These are phyloP conservation scores for Aureobasidium sp. DNA, from an alignment of 2,329 filamentous ascomycete species.

Conservation along the genomic window DNA sequence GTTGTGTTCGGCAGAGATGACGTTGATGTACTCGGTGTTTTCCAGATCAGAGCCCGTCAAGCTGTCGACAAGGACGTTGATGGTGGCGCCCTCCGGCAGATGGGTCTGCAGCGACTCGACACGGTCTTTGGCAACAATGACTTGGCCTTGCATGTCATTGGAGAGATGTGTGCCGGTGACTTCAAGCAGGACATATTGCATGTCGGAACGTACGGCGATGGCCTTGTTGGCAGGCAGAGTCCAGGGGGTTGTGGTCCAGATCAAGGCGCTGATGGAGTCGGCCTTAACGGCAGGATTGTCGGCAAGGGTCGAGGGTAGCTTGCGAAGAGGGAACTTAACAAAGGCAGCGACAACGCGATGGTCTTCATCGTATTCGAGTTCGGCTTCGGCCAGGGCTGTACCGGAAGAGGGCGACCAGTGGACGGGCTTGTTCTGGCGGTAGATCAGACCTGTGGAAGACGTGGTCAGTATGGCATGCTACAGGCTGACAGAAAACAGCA, in stretches of 20 bases:
- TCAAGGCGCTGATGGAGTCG: slow-evolving; percentile 62
- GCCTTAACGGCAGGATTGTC: slow-evolving; percentile 29
- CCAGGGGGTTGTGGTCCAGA: slow-evolving; percentile 99
- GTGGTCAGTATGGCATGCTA: not conserved
- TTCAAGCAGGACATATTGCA: slow-evolving; percentile 64
- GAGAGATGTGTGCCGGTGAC: slow-evolving; percentile 28
- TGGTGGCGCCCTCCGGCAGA: slow-evolving; percentile 39
- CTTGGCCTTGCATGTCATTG: slow-evolving; percentile 40
- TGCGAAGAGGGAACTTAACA: slow-evolving; percentile 63
- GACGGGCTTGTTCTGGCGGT: slow-evolving; percentile 71
- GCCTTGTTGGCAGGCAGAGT: slow-evolving; percentile 88
- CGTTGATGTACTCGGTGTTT: slow-evolving; percentile 60
- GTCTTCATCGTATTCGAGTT: slow-evolving; percentile 73
- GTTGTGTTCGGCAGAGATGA: slow-evolving; percentile 53
- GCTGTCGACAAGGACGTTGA: slow-evolving; percentile 42
- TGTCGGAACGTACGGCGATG: slow-evolving; percentile 68
- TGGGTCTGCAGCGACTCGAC: slow-evolving; percentile 49
- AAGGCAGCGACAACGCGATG: slow-evolving; percentile 68
- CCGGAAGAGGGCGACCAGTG: slow-evolving; percentile 77
- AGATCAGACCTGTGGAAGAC: slow-evolving; percentile 51
- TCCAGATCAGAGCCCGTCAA: slow-evolving; percentile 59
- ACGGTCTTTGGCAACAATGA: slow-evolving; percentile 65
- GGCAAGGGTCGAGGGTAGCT: slow-evolving; percentile 36
- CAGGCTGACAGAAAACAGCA: not conserved
- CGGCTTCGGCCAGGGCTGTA: slow-evolving; percentile 74